Percentiles rank a stretch among this genome's conserved stretches.
These are phyloP conservation scores for Porpolomopsis calyptriformis DNA, from an alignment of 768 basidiomycete species.

Conservation along the genomic window DNA sequence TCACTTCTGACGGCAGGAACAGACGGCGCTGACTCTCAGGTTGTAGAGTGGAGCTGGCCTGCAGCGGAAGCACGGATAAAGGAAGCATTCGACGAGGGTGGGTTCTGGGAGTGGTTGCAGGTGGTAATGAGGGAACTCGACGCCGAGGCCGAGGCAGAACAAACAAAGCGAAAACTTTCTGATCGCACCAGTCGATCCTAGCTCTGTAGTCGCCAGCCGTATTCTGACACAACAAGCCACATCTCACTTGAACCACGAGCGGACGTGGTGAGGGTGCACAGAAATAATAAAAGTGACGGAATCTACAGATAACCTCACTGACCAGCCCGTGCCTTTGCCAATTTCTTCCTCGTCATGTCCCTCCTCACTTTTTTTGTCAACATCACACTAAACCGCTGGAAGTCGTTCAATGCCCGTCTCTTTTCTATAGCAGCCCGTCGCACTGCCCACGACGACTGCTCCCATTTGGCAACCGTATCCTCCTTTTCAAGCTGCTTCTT, in stretches of 20 bases:
- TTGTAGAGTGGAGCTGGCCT: conserved; percentile 39
- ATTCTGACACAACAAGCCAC: not conserved
- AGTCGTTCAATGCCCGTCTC: conserved; percentile 76
- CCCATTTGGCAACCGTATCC: conserved; percentile 79
- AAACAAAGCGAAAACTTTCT: conserved; percentile 19
- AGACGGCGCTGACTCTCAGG: conserved; percentile 5
- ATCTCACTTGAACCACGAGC: not conserved
- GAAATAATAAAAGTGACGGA: not conserved
- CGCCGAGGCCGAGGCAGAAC: conserved; percentile 42
- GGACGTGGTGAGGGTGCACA: not conserved
- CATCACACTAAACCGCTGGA: conserved; percentile 83
- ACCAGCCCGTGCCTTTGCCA: conserved; percentile 46
- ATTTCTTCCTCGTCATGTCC: conserved; percentile 62
- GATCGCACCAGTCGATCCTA: not conserved
- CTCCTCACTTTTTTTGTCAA: conserved; percentile 81
- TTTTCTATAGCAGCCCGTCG: conserved; percentile 66
- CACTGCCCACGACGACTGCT: conserved; percentile 78
- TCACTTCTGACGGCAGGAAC: conserved; percentile 4
- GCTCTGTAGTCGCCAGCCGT: not conserved
- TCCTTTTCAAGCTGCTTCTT: conserved; percentile 86
- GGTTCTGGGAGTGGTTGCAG: conserved; percentile 45
- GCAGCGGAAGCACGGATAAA: conserved; percentile 44
- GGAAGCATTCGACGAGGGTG: conserved; percentile 48
- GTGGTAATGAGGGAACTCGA: conserved; percentile 47
- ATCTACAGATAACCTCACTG: not conserved